Evolutionary conservation across 768 basidiomycete species (phyloP), one percentile per base, ranked within the genome.

Genomic region (Hirschioporus abietinus): DNA sequence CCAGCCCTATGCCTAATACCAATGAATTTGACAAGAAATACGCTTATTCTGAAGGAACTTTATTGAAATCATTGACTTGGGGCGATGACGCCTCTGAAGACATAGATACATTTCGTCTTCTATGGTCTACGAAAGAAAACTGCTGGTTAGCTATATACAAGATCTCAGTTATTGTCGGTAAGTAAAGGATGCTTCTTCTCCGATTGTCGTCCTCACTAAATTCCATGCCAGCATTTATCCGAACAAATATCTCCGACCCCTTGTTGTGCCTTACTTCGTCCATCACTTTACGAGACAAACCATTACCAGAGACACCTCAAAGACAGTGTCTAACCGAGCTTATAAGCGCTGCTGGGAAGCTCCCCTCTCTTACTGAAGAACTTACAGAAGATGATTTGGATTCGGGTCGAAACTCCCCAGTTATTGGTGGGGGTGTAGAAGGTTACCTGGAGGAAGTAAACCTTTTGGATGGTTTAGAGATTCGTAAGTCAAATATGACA

Each of bases 271-370:
- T 97, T 30, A 97, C 95, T 0, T 82, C 89, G 3, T 93, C 92
- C 1, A 83, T 88, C n/a, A 97, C 95, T 0, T 78, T 96, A n/a
- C 85, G 95, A 63, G 93, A 96, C 25, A 91, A 87, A 71, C 85
- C 89, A 0, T 74, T 91, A 7, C 76, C 82, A 17, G 70, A 82
- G 15, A 83, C 82, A 1, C 76, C 83, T 7, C 74, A 75, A 6
- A 71, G 79, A 34, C 70, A 75, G 63, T 72, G 76, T 0, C 70
- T 86, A 17, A 71, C 70, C 6, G 66, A 66, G 24, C 57, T 71
- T 4, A 35, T 72, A 23, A 26, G 60, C 18, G n/a, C 17, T 12
- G 58, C 30, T 25, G 66, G 67, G 1, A 65, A 42, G 26, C 52
- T 58, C 61, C 23, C 65, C 9, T 52, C 34, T 10, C 24, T n/a